Base-by-base conservation (phyloP, 768 basidiomycete species). In the Rhizopogon roseolus region DNA sequence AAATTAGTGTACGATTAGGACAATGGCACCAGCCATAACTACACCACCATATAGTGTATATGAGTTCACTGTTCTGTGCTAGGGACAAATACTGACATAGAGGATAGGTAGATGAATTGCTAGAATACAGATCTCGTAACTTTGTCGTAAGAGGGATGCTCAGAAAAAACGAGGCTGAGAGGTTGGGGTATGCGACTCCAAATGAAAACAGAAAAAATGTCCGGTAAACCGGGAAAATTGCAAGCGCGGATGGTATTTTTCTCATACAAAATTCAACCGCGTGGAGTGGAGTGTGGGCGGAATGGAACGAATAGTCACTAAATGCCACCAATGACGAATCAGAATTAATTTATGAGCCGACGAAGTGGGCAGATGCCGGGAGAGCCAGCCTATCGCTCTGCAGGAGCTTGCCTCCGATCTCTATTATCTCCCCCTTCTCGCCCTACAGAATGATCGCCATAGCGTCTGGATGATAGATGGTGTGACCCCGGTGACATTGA, bases 1-100 rank as follows among this genome's bases (percentile, higher is more conserved):
- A 80, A 80, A 62, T 59, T 85, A 58, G 79, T 85, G 41, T 85
- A 80, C 80, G 81, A 81, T 56, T 81, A 68, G 28, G 38, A 19
- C 13, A 46, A 28, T 37, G 13, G 32, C 40, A 34, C 36, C 32
- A 39, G 16, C 38, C n/a, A n/a, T n/a, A 39, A 22, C 9, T 48
- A 9, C 19, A 14, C 45, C 19, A 14, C 45, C 29, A 22, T 46
- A 46, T 22, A 22, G 22, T 22, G 22, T 3, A 7, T 34, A 46
- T 34, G 17, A 4, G 14, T 22, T 13, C 32, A 10, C 17, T 6
- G 8, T 36, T 36, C 34, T 48, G 34, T 22, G 45, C 46, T 48
- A 36, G 46, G 36, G 22, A 48, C 19, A 36, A 3, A 22, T 48
- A 48, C 46, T 48, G 29, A 19, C n/a, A 36, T 48, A 34, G 22